These are phyloP conservation scores for Aegilops bicornis DNA, from an alignment of 176 grass and related monocot species.

Conservation along the genomic window DNA sequence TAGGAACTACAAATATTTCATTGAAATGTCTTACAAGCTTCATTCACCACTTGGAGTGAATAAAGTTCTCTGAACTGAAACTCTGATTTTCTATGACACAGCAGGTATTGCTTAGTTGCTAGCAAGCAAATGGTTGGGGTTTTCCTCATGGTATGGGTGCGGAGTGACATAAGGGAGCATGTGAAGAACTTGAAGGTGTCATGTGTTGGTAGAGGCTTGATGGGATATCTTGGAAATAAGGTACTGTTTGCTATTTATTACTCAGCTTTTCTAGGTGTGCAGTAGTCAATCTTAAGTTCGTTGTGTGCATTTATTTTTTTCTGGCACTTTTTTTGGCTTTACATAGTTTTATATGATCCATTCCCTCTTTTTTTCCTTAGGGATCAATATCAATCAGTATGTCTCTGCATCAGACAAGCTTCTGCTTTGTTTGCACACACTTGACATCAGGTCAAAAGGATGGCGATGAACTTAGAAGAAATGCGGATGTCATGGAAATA, in stretches of 20 bases:
- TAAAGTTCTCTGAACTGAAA: conserved; percentile 14
- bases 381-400: conserved; percentile 98
- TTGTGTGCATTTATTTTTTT: background rate
- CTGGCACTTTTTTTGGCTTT: background rate
- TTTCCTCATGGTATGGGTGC: conserved; percentile 93
- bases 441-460: conserved; percentile 95
- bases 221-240: conserved; percentile 99
- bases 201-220: conserved; percentile 93
- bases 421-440: conserved; percentile 96
- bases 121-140: conserved; percentile 99
- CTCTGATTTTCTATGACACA: conserved; percentile 7
- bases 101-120: conserved; percentile 87
- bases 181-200: conserved; percentile 95
- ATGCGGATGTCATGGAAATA: conserved; percentile 87
- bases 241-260: conserved; percentile 26
- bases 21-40: background rate
- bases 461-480: conserved; percentile 81
- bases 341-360: background rate
- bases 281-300: background rate
- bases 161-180: conserved; percentile 80
- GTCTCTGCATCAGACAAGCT: conserved; percentile 91
- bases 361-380: conserved; percentile 29
- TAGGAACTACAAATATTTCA: background rate
- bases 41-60: background rate
- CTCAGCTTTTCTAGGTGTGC: background rate